Evolutionary conservation across 2,329 filamentous ascomycete genomes (phyloP).

Genomic region (Geosmithia flava): DNA sequence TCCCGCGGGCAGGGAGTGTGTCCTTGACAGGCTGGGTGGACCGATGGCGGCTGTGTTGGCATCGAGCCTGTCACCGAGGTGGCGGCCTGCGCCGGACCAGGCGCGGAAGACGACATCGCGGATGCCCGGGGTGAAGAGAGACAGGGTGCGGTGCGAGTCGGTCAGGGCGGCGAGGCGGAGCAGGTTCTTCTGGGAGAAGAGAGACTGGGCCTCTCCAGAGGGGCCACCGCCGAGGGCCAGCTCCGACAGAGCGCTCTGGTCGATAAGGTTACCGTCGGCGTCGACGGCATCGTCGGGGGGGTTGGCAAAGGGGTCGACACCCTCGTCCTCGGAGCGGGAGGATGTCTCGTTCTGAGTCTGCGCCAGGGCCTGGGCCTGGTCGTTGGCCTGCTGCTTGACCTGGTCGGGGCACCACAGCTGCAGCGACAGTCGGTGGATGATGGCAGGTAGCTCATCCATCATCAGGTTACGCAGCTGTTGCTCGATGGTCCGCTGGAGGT

Average conservation of each 20-base stretch:
- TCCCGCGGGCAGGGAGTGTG: slow-evolving; percentile 49
- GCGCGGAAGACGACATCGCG: slow-evolving; percentile 83
- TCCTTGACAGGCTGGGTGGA: slow-evolving; percentile 45
- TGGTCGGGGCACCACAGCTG: slow-evolving; percentile 86
- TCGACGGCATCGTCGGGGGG: slow-evolving; percentile 76
- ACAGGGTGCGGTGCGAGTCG: slow-evolving; percentile 81
- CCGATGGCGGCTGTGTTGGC: slow-evolving; percentile 31
- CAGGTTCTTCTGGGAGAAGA: slow-evolving; percentile 93
- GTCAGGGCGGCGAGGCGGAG: slow-evolving; percentile 70
- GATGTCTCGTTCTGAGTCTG: slow-evolving; percentile 30
- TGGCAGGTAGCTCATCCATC: slow-evolving; percentile 95
- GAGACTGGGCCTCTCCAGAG: slow-evolving; percentile 63
- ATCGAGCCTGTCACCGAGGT: slow-evolving; percentile 56
- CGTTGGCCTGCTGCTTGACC: slow-evolving; percentile 33
- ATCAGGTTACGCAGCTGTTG: slow-evolving; percentile 83
- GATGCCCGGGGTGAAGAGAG: slow-evolving; percentile 85
- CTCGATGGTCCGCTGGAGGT: slow-evolving; percentile 92
- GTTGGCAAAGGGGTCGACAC: slow-evolving; percentile 69
- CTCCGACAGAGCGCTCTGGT: slow-evolving; percentile 62
- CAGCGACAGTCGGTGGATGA: slow-evolving; percentile 85
- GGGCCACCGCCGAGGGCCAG: slow-evolving; percentile 67
- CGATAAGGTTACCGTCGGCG: slow-evolving; percentile 63
- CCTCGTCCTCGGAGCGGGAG: slow-evolving; percentile 38
- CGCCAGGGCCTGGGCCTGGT: slow-evolving; percentile 46
- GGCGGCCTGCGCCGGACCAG: slow-evolving; percentile 60